phyloP scores from a whole-genome alignment of 805 yeast species.

The Sugiyamaella chiloensis region DNA sequence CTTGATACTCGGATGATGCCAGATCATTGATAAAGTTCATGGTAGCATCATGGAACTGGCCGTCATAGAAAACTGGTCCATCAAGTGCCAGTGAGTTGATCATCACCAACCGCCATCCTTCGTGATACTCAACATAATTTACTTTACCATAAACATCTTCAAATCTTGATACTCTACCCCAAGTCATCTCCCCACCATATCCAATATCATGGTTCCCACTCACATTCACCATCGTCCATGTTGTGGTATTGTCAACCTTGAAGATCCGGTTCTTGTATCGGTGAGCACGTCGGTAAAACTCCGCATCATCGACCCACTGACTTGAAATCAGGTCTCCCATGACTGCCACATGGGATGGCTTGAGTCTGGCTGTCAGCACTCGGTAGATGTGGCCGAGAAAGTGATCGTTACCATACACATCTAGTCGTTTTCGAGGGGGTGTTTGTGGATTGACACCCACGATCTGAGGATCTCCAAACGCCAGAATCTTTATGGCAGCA shows the following conservation, averaged over 20 bases:
- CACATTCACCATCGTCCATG: conserved; percentile 57
- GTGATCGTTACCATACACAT: conserved; percentile 85
- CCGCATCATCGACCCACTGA: conserved; percentile 91
- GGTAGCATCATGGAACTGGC: conserved; percentile 61
- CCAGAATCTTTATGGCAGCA: conserved; percentile 59
- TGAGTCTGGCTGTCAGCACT: conserved; percentile 57
- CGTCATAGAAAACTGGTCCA: conserved; percentile 77
- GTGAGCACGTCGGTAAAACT: conserved; percentile 74
- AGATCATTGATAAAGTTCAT: conserved; percentile 70
- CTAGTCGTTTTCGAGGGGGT: conserved; percentile 68
- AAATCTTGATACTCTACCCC: conserved; percentile 84
- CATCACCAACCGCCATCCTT: conserved; percentile 75
- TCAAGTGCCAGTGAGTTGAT: conserved; percentile 79
- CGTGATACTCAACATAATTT: conserved; percentile 73
- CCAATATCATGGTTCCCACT: conserved; percentile 98
- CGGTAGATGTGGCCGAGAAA: conserved; percentile 80
- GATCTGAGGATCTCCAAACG: conserved; percentile 97
- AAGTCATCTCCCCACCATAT: conserved; percentile 89
- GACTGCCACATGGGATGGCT: conserved; percentile 80
- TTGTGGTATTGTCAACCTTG: conserved; percentile 10
- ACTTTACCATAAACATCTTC: conserved; percentile 73
- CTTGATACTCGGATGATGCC: conserved; percentile 51
- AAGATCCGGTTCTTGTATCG: conserved; percentile 45
- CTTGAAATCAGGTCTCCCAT: conserved; percentile 91
- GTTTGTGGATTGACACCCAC: conserved; percentile 80